Evolutionary conservation across 73 alveolate genomes (phyloP), one percentile per base, ranked within the genome.

Genomic region (Paramecium caudatum): DNA sequence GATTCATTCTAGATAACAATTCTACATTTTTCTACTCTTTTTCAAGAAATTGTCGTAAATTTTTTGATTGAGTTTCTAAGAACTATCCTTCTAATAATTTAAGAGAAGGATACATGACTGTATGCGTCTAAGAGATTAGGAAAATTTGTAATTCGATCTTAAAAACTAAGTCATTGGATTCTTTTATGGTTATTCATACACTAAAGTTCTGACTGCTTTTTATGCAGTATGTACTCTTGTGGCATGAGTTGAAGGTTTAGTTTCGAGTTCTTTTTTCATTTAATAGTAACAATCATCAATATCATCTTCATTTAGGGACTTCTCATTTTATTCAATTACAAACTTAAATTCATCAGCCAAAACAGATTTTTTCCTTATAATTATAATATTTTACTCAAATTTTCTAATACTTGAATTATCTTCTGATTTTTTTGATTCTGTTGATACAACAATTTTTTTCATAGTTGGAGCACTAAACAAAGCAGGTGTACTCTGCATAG

Each of bases 331-430:
- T 23, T 55, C 80, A 55, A 55, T 55, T 2, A 55, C 80, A 55
- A 55, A 55, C 12, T 55, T 55, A 23, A 55, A 55, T 3, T 55
- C 80, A 55, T 55, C 80, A 1, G 80, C 80, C 43, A 55, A 55
- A 27, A 55, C 23, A 12, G 80, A 55, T 55, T 55, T 55, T 55
- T 55, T 55, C 80, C 80, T 55, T 0, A 55, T 55, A 55, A 55
- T 0, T 55, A 10, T 1, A 5, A 5, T 19, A 55, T 55, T 10
- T 55, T 55, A 55, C 80, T 55, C 80, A 21, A 55, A 55, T 21
- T 21, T 55, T 23, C 37, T 37, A 55, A 27, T 55, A 27, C 27
- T 55, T 55, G 45, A 37, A 27, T 19, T 21, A 0, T 10, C 45
- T 23, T 55, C 80, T 23, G 80, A 55, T 55, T 55, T 27, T 55